These are phyloP conservation scores for Flaveria trinervia DNA, from an alignment of 129 eudicot genomes.

Conservation along the genomic window DNA sequence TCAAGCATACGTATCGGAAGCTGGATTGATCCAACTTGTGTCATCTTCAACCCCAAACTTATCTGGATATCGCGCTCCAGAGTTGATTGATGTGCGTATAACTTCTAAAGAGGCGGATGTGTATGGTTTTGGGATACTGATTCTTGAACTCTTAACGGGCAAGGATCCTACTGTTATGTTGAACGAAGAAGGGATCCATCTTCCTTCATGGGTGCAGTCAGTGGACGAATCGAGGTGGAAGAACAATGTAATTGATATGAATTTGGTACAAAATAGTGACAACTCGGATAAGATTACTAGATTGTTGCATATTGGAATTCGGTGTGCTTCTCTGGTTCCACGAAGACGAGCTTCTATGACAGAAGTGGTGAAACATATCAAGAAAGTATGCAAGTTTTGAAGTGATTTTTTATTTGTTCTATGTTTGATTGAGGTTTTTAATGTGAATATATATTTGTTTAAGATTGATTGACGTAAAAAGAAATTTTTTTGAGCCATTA, in stretches of 20 bases:
- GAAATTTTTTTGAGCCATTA: conserved; percentile 6
- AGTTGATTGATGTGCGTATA: conserved; percentile 40
- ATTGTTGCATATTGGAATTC: conserved; percentile 50
- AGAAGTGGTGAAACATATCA: conserved; percentile 35
- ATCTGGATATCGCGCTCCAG: conserved; percentile 56
- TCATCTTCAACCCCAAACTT: conserved; percentile 35
- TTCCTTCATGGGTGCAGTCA: conserved; percentile 42
- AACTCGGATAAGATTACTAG: conserved; percentile 40
- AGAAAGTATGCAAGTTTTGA: conserved; percentile 41
- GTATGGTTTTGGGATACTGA: conserved; percentile 54
- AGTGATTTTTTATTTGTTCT: background rate
- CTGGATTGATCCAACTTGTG: conserved; percentile 48
- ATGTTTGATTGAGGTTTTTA: conserved; percentile 15
- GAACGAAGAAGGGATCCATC: conserved; percentile 44
- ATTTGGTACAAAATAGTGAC: conserved; percentile 30
- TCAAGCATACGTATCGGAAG: conserved; percentile 41
- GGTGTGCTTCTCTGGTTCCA: conserved; percentile 49
- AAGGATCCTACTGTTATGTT: conserved; percentile 40
- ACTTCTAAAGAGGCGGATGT: conserved; percentile 54
- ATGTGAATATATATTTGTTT: conserved; percentile 23
- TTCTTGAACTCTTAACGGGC: conserved; percentile 52
- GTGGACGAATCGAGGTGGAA: conserved; percentile 43
- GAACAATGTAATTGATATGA: conserved; percentile 39
- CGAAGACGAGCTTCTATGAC: conserved; percentile 43
- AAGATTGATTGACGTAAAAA: conserved; percentile 15